Base-by-base conservation (phyloP, 345 rosid species). In the Capsella bursapastoris region DNA sequence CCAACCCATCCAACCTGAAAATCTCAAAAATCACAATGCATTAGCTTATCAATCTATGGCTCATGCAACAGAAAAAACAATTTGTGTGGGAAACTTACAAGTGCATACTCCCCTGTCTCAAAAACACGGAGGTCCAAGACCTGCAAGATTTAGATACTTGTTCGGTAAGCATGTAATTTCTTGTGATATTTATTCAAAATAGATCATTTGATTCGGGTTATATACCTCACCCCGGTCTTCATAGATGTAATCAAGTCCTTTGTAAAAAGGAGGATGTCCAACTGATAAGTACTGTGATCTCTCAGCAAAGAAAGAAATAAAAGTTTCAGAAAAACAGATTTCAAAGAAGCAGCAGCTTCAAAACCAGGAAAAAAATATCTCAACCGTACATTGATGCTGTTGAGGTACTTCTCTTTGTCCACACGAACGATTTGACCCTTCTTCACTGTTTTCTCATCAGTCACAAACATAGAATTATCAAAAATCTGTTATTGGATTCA, bases 361-460 rank as follows among this genome's bases (percentile, higher is more conserved):
- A 5, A 64, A 66, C 25, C 37, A 15, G 3, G n/a, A 66, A 38
- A 51, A 8, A 22, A 22, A 22, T 22, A 41, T 6, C 10, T 59
- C 7, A 35, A 53, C 85, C 0, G 57, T 81, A 89, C 98, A 81
- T 93, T 93, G 56, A 93, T 34, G 73, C 98, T 91, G 66, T 86
- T 87, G 31, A 93, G 97, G 75, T 93, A 91, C 86, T 93, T 91
- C 38, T 93, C 96, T 74, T 91, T 93, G n/a, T 91, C 97, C 76
- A 93, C 98, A 66, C 95, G 90, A 79, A 93, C 98, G 63, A 93
- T 89, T 85, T 93, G 97, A 8, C 98, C 98, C 78, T 93, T 93
- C 87, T 89, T 93, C 97, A 93, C 96, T 93, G 97, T 58, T 68
- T 48, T 41, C 48, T 13, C 76, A 72, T 62, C 62, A 27, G 44